These are phyloP conservation scores for Brassica incana DNA, from an alignment of 345 rosid species.

Conservation along the genomic window DNA sequence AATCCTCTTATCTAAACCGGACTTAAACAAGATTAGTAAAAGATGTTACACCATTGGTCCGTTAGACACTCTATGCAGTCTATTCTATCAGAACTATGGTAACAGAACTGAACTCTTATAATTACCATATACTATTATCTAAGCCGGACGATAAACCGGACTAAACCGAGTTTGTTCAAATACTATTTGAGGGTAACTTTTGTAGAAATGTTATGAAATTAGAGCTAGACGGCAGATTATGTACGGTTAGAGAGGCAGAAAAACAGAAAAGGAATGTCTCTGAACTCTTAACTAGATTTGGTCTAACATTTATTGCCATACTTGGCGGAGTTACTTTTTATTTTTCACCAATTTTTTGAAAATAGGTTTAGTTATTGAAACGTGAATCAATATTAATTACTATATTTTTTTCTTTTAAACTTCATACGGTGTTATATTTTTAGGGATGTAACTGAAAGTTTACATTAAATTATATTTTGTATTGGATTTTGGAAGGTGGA, in stretches of 20 bases:
- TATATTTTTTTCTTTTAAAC: not conserved
- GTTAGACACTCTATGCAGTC: slow-evolving; percentile 43
- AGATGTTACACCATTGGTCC: slow-evolving; percentile 35
- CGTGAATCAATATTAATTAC: not conserved
- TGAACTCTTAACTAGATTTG: slow-evolving; percentile 34
- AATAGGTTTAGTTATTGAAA: slow-evolving; percentile 34
- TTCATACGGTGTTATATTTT: slow-evolving; percentile 9
- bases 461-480: not conserved
- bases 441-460: slow-evolving; percentile 15
- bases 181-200: slow-evolving; percentile 1
- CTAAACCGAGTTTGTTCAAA: slow-evolving; percentile 1
- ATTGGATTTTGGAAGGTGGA: slow-evolving; percentile 54
- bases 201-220: not conserved
- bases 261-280: slow-evolving; percentile 36
- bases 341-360: slow-evolving; percentile 10
- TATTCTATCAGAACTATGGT: slow-evolving; percentile 60
- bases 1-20: slow-evolving; percentile 1
- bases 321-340: slow-evolving; percentile 6
- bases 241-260: slow-evolving; percentile 14
- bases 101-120: not conserved
- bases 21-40: not conserved
- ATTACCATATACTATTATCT: not conserved
- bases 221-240: slow-evolving; percentile 3
- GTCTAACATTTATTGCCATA: slow-evolving; percentile 33
- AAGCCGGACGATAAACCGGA: not conserved